These are phyloP conservation scores for Penicillium waksmanii DNA, from an alignment of 495 filamentous ascomycete species.

Conservation along the genomic window DNA sequence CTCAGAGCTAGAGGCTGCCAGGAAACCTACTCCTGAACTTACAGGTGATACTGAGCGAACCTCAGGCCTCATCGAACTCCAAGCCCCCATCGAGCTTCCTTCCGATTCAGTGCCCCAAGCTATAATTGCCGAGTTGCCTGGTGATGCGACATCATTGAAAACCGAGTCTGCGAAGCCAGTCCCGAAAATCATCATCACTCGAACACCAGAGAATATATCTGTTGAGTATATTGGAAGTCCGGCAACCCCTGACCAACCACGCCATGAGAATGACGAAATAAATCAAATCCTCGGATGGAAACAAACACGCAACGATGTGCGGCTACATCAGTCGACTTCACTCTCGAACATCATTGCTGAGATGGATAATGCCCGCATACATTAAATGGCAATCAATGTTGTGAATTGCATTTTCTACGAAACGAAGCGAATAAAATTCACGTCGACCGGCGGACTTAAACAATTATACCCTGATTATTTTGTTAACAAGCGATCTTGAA, in stretches of 20 bases:
- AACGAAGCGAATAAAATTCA: not conserved
- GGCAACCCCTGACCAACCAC: not conserved
- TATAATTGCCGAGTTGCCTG: conserved; percentile 15
- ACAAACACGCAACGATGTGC: conserved; percentile 17
- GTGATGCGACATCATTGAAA: not conserved
- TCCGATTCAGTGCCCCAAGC: not conserved
- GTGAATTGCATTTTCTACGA: not conserved
- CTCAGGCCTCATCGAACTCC: not conserved
- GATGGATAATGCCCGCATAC: conserved; percentile 14
- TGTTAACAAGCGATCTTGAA: no score
- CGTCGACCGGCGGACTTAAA: no score
- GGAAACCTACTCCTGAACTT: conserved; percentile 1
- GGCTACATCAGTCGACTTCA: conserved; percentile 18
- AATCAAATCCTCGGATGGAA: conserved; percentile 16
- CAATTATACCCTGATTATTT: no score
- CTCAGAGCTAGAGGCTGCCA: conserved; percentile 5
- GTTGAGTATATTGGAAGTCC: conserved; percentile 6
- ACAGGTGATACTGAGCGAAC: not conserved
- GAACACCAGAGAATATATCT: conserved; percentile 6
- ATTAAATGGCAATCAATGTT: not conserved
- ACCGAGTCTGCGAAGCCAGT: not conserved
- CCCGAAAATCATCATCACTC: conserved; percentile 21
- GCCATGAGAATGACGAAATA: conserved; percentile 13
- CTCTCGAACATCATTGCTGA: conserved; percentile 16
- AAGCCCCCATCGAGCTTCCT: not conserved